These are phyloP conservation scores for Colletotrichum sp. DNA, from an alignment of 2,329 filamentous ascomycete genomes.

Conservation along the genomic window DNA sequence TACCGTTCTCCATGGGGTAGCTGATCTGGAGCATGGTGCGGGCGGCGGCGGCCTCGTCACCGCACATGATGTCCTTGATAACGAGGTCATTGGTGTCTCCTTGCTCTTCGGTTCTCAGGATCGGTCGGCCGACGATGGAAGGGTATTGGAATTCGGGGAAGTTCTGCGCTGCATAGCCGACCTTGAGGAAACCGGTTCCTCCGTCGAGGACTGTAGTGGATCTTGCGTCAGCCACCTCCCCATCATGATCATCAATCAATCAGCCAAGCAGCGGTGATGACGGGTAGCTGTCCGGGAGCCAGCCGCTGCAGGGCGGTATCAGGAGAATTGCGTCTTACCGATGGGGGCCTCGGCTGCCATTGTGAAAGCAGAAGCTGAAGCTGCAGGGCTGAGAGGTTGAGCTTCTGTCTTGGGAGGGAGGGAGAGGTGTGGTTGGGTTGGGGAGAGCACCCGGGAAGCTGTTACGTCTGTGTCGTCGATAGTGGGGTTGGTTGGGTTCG, in stretches of 20 bases:
- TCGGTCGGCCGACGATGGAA: conserved; percentile 96
- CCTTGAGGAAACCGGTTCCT: conserved; percentile 99
- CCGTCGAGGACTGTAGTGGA: conserved; percentile 85
- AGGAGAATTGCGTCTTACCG: conserved; percentile 43
- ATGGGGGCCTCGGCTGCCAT: conserved; percentile 64
- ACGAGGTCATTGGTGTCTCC: conserved; percentile 61
- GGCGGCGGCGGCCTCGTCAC: conserved; percentile 94
- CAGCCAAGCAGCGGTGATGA: not conserved
- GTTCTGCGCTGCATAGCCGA: conserved; percentile 98
- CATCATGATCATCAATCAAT: not conserved
- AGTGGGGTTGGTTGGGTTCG: conserved; percentile 19
- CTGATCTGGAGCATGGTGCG: conserved; percentile 98
- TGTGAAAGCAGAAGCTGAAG: conserved; percentile 27
- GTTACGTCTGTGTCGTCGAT: conserved; percentile 24
- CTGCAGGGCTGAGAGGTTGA: conserved; percentile 4
- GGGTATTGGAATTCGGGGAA: conserved; percentile 99
- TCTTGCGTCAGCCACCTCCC: conserved; percentile 19
- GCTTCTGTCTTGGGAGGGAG: conserved; percentile 33
- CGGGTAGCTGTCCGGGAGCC: not conserved
- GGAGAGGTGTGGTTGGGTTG: conserved; percentile 10
- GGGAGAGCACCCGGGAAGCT: conserved; percentile 16
- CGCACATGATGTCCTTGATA: conserved; percentile 99
- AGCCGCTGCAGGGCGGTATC: not conserved
- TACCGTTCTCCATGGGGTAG: conserved; percentile 99
- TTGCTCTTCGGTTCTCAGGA: conserved; percentile 93